Percentiles rank a stretch among this genome's conserved stretches.
These are phyloP conservation scores for Lactarius hengduanensis DNA, from an alignment of 768 basidiomycete genomes.

Conservation along the genomic window DNA sequence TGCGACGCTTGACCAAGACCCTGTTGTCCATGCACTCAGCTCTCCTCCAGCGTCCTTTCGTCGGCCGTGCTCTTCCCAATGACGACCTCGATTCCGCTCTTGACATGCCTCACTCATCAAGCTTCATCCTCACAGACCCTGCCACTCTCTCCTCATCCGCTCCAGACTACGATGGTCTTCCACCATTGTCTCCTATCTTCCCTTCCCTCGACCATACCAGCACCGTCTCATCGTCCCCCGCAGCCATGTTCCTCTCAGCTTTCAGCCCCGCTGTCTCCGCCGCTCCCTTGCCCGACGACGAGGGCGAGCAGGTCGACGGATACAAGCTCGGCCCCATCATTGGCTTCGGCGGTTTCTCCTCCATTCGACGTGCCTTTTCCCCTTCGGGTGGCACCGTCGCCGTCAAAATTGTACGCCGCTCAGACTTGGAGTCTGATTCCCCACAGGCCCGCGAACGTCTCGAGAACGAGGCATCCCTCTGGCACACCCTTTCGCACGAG, in stretches of 20 bases:
- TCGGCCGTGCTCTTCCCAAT: neutral
- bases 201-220: slow-evolving; percentile 18
- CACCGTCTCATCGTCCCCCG: slow-evolving; percentile 51
- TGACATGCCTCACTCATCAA: neutral
- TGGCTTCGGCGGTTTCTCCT: slow-evolving; percentile 80
- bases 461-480: slow-evolving; percentile 67
- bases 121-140: slow-evolving; percentile 15
- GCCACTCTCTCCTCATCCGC: slow-evolving; percentile 22
- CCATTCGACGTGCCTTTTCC: slow-evolving; percentile 66
- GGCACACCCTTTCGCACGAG: slow-evolving; percentile 78
- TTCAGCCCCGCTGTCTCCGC: slow-evolving; percentile 47
- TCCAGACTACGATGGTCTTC: slow-evolving; percentile 21
- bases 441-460: slow-evolving; percentile 52
- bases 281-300: slow-evolving; percentile 53
- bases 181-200: slow-evolving; percentile 22
- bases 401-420: slow-evolving; percentile 75
- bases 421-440: slow-evolving; percentile 53
- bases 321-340: slow-evolving; percentile 76
- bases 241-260: slow-evolving; percentile 69
- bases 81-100: neutral
- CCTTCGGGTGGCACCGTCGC: slow-evolving; percentile 66
- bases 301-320: slow-evolving; percentile 64
- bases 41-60: neutral
- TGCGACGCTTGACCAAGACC: no score
- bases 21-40: neutral